phyloP scores from a whole-genome alignment of 2,329 filamentous ascomycete genomes.

The Exophiala phaeomuriformis region DNA sequence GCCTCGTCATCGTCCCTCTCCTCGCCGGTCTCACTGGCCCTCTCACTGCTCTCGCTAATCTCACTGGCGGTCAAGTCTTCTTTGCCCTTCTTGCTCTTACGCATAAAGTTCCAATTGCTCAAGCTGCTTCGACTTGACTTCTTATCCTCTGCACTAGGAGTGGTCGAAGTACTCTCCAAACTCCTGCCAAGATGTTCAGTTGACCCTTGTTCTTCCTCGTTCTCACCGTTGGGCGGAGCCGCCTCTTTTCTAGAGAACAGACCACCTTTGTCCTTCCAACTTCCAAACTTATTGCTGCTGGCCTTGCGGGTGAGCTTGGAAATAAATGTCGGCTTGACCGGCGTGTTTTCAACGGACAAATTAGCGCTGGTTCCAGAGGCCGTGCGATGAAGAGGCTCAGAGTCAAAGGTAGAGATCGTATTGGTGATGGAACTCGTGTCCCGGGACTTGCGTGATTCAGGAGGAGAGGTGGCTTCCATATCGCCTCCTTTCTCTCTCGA shows the following conservation, averaged over 20 bases:
- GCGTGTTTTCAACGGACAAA: constrained; percentile 23
- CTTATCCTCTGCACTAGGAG: constrained; percentile 34
- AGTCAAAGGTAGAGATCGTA: constrained; percentile 39
- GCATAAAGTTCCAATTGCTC: constrained; percentile 39
- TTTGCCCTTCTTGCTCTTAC: constrained; percentile 33
- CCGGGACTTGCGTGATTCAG: constrained; percentile 39
- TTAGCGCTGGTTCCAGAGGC: constrained; percentile 34
- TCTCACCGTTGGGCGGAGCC: constrained; percentile 35
- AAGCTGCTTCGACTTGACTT: constrained; percentile 39
- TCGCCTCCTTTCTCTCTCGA: constrained; percentile 26
- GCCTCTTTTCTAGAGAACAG: constrained; percentile 43
- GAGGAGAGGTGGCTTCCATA: constrained; percentile 37
- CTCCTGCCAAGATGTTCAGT: constrained; percentile 26
- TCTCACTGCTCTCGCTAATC: constrained; percentile 38
- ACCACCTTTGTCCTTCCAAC: constrained; percentile 44
- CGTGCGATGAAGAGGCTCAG: constrained; percentile 43
- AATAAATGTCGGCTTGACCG: constrained; percentile 43
- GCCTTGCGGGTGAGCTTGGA: constrained; percentile 47
- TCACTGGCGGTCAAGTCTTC: constrained; percentile 27
- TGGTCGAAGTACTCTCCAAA: constrained; percentile 25
- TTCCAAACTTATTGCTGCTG: constrained; percentile 45
- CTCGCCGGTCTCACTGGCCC: constrained; percentile 39
- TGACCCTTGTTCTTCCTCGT: constrained; percentile 39
- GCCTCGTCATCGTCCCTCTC: constrained; percentile 36
- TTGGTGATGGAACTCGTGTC: constrained; percentile 39